Evolutionary conservation across 2,329 filamentous ascomycete genomes (phyloP).

Genomic region (Stagonosporopsis cucurbitacearum): DNA sequence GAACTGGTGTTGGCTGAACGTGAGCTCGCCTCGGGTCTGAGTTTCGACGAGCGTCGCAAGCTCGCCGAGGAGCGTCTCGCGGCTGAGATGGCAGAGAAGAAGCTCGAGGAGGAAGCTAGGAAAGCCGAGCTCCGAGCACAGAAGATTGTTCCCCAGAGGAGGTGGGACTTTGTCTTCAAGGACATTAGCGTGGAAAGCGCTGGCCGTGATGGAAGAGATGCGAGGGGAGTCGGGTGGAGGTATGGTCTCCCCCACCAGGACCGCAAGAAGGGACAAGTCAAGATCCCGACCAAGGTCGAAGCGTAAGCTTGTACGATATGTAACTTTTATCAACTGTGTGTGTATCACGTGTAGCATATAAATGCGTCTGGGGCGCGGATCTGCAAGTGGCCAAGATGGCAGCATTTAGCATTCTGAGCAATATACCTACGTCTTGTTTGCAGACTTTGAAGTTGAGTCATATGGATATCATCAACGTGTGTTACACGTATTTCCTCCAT

Average conservation of each 20-base stretch:
- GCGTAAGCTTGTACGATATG: slow-evolving; percentile 40
- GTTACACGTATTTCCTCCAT: too few relatives aligned
- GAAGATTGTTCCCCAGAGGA: slow-evolving; percentile 55
- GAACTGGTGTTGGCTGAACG: slow-evolving; percentile 60
- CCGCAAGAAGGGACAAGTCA: slow-evolving; percentile 67
- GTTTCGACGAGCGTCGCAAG: slow-evolving; percentile 43
- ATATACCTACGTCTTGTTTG: slow-evolving; percentile 20
- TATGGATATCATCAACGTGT: neutral
- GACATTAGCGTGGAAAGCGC: slow-evolving; percentile 64
- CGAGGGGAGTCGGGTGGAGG: slow-evolving; percentile 62
- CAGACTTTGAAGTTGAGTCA: neutral
- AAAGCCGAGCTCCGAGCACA: slow-evolving; percentile 53
- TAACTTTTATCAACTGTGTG: slow-evolving; percentile 28
- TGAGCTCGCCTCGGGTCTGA: slow-evolving; percentile 38
- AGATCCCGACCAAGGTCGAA: slow-evolving; percentile 67
- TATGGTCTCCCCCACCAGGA: slow-evolving; percentile 69
- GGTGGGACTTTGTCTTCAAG: slow-evolving; percentile 67
- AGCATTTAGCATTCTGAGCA: slow-evolving; percentile 17
- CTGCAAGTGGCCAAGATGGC: slow-evolving; percentile 12
- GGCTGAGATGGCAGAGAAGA: slow-evolving; percentile 45
- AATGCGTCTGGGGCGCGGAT: slow-evolving; percentile 16
- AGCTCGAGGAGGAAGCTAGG: slow-evolving; percentile 51
- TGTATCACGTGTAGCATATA: slow-evolving; percentile 30
- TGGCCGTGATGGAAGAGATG: slow-evolving; percentile 61
- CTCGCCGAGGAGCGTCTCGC: slow-evolving; percentile 40